Conservation (phyloP, 1,284 basidiomycete species). For the Fomitopsis pinicola region DNA sequence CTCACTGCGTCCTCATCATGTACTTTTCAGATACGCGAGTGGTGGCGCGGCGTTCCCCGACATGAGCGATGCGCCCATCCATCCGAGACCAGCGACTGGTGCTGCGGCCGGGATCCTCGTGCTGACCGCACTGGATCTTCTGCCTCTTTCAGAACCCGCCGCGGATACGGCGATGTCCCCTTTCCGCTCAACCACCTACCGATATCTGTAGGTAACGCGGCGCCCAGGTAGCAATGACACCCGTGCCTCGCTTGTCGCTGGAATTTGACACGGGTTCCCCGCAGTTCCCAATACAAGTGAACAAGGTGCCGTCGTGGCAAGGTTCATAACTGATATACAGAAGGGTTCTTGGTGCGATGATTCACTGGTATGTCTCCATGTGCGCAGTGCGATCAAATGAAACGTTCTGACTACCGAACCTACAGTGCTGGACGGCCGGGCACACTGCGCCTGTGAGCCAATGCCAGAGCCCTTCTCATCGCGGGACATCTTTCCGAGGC, state of each 20-base stretch:
- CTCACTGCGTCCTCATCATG: not conserved
- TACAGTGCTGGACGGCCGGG: too few species aligned
- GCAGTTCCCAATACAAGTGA: not conserved
- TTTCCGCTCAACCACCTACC: too few species aligned
- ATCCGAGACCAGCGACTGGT: not conserved
- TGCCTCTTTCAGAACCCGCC: not conserved
- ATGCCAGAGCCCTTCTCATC: too few species aligned
- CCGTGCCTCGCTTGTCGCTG: not conserved
- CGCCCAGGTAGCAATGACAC: not conserved
- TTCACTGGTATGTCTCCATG: too few species aligned
- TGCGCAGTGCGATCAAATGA: too few species aligned
- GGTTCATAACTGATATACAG: not conserved
- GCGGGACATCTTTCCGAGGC: too few species aligned
- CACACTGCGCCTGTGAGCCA: too few species aligned
- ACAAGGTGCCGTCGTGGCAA: not conserved
- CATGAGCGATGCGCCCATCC: not conserved
- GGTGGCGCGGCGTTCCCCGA: not conserved
- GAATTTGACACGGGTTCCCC: not conserved
- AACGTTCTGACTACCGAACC: too few species aligned
- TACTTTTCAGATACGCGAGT: not conserved
- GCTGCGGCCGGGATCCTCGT: not conserved
- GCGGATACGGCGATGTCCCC: not conserved
- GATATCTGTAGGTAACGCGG: too few species aligned
- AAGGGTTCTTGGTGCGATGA: too few species aligned
- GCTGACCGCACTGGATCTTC: not conserved